Evolutionary conservation across 2,329 filamentous ascomycete species (phyloP).

Genomic region (Pseudogymnoascus sp.): DNA sequence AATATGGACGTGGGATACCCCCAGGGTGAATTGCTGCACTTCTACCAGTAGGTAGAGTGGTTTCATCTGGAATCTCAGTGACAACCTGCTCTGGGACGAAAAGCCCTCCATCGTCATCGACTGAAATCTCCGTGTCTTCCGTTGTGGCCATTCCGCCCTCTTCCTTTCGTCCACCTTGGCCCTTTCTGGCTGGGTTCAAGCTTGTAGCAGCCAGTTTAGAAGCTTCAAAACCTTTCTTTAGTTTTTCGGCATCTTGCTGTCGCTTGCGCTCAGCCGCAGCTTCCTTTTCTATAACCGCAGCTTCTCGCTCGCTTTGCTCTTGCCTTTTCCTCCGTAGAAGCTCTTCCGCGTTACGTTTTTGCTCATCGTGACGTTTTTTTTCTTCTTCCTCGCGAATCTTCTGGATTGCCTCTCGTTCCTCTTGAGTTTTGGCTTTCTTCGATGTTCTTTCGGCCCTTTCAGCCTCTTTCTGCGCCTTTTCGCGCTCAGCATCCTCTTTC

Average conservation of each 20-base stretch:
- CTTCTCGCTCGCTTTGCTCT: neutral
- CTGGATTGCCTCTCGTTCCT: neutral
- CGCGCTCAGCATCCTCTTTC: neutral
- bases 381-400: neutral
- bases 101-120: neutral
- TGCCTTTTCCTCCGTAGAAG: neutral
- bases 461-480: neutral
- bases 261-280: neutral
- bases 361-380: neutral
- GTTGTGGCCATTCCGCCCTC: neutral
- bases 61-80: neutral
- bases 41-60: too few species aligned
- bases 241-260: neutral
- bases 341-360: neutral
- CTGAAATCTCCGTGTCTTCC: neutral
- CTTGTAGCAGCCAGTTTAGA: neutral
- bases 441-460: neutral
- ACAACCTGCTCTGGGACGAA: neutral
- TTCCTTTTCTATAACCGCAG: neutral
- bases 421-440: neutral
- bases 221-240: neutral
- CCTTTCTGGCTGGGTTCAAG: neutral
- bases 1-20: neutral
- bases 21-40: neutral
- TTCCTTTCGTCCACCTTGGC: neutral